These are phyloP conservation scores for Chiua virens DNA, from an alignment of 768 basidiomycete species.

Conservation along the genomic window DNA sequence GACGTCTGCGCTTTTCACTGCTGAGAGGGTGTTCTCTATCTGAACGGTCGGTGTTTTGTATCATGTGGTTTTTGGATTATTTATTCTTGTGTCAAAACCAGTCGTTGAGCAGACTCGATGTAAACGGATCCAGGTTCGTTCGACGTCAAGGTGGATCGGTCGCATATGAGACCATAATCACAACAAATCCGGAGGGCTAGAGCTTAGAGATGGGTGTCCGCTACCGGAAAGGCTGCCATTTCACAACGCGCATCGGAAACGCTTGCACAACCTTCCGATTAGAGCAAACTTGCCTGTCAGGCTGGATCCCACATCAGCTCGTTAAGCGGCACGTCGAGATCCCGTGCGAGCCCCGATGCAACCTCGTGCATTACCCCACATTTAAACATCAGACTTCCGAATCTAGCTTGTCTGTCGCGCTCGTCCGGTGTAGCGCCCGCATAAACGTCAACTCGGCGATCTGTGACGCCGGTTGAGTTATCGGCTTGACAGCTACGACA, in stretches of 20 bases:
- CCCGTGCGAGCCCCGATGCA: conserved; percentile 53
- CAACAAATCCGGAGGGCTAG: too few species aligned
- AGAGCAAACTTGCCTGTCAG: too few species aligned
- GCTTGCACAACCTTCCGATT: background rate
- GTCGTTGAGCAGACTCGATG: too few species aligned
- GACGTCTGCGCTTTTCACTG: conserved; percentile 61
- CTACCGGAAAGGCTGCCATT: too few species aligned
- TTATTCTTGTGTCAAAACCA: too few species aligned
- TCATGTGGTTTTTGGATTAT: background rate
- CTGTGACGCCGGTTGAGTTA: conserved; percentile 36
- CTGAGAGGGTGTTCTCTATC: conserved; percentile 20
- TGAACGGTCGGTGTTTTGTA: conserved; percentile 11
- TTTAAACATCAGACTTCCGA: conserved; percentile 72
- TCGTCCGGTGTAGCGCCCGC: conserved; percentile 66
- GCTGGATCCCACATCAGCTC: conserved; percentile 69
- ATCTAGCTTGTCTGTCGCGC: conserved; percentile 60
- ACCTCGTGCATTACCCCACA: conserved; percentile 66
- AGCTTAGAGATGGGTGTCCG: too few species aligned
- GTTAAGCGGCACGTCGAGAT: conserved; percentile 57
- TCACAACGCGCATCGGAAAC: background rate
- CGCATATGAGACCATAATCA: too few species aligned
- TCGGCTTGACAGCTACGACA: background rate
- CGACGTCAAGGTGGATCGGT: too few species aligned
- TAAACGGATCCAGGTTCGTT: too few species aligned
- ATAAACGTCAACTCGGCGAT: conserved; percentile 64